Evolutionary conservation across 78 protist species (phyloP).

Genomic region (Dictyostelium intermedium): DNA sequence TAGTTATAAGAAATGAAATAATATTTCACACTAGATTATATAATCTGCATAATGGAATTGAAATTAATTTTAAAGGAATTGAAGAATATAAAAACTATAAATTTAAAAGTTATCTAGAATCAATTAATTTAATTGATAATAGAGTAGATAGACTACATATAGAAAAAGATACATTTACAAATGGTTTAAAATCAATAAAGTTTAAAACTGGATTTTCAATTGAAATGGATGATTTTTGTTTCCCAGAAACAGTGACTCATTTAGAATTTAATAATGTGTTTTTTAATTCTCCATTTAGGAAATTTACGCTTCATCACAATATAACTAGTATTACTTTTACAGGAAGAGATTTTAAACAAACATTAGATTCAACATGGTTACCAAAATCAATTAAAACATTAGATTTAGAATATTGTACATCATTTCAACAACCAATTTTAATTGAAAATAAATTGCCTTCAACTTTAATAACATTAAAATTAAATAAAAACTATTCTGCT

Average conservation of each 20-base stretch:
- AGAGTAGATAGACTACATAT: background rate
- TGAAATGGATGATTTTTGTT: background rate
- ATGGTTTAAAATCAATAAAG: background rate
- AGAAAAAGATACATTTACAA: background rate
- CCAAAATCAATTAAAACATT: background rate
- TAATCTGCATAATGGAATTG: background rate
- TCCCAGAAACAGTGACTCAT: background rate
- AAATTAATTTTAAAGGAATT: background rate
- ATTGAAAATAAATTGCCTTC: background rate
- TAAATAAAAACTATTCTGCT: background rate
- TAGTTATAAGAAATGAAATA: background rate
- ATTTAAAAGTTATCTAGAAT: background rate
- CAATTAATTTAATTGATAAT: background rate
- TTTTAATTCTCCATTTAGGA: background rate
- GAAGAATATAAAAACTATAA: background rate
- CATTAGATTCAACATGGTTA: background rate
- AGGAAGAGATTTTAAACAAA: background rate
- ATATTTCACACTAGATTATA: background rate
- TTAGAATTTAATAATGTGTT: background rate
- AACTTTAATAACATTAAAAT: background rate
- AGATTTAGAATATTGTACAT: background rate
- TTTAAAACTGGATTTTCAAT: background rate
- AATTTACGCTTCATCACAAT: background rate
- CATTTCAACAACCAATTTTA: background rate
- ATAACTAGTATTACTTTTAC: background rate